These are phyloP conservation scores for Sarocladium strictum DNA, from an alignment of 2,329 filamentous ascomycete species.

Conservation along the genomic window DNA sequence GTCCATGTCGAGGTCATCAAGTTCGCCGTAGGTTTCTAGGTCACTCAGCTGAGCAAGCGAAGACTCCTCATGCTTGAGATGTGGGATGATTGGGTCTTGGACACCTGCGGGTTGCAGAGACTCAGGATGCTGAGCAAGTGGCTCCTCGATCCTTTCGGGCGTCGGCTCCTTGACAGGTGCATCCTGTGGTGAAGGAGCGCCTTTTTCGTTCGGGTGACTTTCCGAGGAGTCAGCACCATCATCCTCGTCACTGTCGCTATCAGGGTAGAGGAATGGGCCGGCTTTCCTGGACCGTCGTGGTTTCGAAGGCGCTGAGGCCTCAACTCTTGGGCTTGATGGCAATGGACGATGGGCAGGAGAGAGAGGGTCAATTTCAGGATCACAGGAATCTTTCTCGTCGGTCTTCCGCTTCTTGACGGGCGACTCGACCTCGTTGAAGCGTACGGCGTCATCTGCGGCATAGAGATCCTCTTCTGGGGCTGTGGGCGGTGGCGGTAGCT, in stretches of 20 bases:
- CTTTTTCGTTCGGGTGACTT: slow-evolving; percentile 10
- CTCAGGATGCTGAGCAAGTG: too few species aligned
- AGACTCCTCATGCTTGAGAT: slow-evolving; percentile 25
- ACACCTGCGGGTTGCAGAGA: background rate
- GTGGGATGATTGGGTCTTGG: slow-evolving; percentile 9
- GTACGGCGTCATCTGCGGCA: slow-evolving; percentile 18
- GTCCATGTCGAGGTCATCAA: slow-evolving; percentile 53
- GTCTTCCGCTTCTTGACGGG: slow-evolving; percentile 24
- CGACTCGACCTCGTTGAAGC: slow-evolving; percentile 28
- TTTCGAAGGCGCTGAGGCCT: slow-evolving; percentile 27
- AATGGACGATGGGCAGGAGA: background rate
- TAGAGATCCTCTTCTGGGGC: slow-evolving; percentile 21
- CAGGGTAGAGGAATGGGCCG: slow-evolving; percentile 64
- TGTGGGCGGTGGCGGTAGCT: too few species aligned
- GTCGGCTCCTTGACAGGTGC: slow-evolving; percentile 9
- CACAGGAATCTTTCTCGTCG: background rate
- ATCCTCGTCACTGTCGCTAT: slow-evolving; percentile 37
- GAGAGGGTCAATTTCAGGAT: background rate
- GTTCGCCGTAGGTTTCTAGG: slow-evolving; percentile 27
- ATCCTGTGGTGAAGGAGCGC: background rate
- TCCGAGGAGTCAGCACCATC: background rate
- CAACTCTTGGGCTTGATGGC: slow-evolving; percentile 15
- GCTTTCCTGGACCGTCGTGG: slow-evolving; percentile 14
- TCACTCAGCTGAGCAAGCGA: slow-evolving; percentile 27
- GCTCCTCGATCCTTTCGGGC: too few species aligned